phyloP scores from a whole-genome alignment of 148 eudicot genomes.

The Agrostemma githago region DNA sequence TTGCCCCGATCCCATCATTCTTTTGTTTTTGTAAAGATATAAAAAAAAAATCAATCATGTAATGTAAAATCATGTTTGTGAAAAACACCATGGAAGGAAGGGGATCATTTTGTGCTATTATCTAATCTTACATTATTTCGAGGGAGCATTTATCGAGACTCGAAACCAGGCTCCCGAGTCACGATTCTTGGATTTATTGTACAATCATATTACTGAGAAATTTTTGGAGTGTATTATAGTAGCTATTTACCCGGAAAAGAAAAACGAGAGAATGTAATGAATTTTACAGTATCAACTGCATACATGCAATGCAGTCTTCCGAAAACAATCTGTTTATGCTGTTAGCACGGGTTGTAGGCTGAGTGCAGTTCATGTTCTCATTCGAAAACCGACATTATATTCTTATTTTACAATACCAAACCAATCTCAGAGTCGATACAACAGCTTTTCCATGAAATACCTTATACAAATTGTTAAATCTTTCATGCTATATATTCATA shows the following conservation, averaged over 20 bases:
- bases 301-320: not conserved
- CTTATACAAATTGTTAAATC: not conserved
- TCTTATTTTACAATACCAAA: slow-evolving; percentile 3
- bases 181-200: not conserved
- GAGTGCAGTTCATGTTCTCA: not conserved
- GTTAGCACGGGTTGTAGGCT: not conserved
- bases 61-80: slow-evolving; percentile 15
- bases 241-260: not conserved
- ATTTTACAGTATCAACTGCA: not conserved
- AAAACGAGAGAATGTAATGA: not conserved
- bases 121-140: slow-evolving; percentile 6
- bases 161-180: not conserved
- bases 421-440: not conserved
- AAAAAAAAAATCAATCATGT: not conserved
- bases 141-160: not conserved
- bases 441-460: not conserved
- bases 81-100: not conserved
- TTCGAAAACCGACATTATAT: not conserved
- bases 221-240: not conserved
- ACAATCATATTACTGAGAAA: not conserved
- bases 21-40: slow-evolving; percentile 36
- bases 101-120: slow-evolving; percentile 7
- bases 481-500: not conserved
- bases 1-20: slow-evolving; percentile 20
- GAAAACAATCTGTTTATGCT: not conserved